Evolutionary conservation across 768 basidiomycete genomes (phyloP).

Genomic region (Cystoderma amianthinum): DNA sequence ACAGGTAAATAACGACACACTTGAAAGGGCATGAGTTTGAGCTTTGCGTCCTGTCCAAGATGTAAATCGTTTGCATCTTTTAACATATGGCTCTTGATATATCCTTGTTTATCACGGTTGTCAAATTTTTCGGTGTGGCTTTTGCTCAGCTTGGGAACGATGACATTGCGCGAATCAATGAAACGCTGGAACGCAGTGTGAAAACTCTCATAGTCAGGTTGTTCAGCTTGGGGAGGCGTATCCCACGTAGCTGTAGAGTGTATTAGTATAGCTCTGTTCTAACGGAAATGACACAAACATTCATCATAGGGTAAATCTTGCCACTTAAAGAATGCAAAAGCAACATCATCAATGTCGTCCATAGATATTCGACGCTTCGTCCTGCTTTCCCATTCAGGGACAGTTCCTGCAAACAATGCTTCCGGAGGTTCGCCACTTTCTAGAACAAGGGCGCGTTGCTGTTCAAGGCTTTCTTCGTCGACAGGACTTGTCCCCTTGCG

Average conservation of each 20-base stretch:
- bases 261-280: conserved; percentile 2
- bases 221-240: conserved; percentile 63
- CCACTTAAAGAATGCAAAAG: conserved; percentile 92
- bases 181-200: conserved; percentile 60
- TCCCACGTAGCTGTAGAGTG: conserved; percentile 81
- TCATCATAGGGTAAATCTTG: conserved; percentile 88
- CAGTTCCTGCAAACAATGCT: conserved; percentile 42
- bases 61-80: conserved; percentile 49
- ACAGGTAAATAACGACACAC: conserved; percentile 28
- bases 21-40: conserved; percentile 86
- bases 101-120: conserved; percentile 49
- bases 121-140: conserved; percentile 38
- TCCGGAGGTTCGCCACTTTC: conserved; percentile 61
- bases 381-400: conserved; percentile 55
- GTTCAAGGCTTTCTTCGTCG: conserved; percentile 20
- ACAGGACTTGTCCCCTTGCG: conserved; percentile 16
- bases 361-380: conserved; percentile 31
- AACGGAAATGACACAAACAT: conserved; percentile 37
- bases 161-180: conserved; percentile 52
- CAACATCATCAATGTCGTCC: conserved; percentile 52
- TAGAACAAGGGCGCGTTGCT: conserved; percentile 34
- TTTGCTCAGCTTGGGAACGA: conserved; percentile 42
- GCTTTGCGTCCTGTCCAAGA: conserved; percentile 55
- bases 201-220: conserved; percentile 58
- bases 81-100: conserved; percentile 35